A percentile compares a stretch with the other conserved stretches of the same genome.
These are phyloP conservation scores for Sutorius eximius DNA, from an alignment of 1,284 basidiomycete species.

Conservation along the genomic window DNA sequence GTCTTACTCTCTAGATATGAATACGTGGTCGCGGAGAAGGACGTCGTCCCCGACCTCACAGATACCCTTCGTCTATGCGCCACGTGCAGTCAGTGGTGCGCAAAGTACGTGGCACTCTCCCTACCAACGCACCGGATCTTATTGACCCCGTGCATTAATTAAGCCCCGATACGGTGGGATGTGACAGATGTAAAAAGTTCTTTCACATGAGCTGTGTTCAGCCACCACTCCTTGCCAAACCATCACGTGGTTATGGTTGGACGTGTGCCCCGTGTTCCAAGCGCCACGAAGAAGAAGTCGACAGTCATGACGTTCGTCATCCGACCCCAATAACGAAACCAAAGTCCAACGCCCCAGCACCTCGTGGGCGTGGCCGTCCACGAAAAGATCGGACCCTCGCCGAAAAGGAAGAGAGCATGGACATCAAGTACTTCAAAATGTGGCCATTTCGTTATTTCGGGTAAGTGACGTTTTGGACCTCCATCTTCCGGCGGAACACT, in stretches of 20 bases:
- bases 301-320: constrained; percentile 65
- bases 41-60: constrained; percentile 88
- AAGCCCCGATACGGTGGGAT: constrained; percentile 88
- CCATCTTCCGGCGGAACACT: neutral
- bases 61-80: constrained; percentile 85
- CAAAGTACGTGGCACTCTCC: constrained; percentile 57
- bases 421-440: constrained; percentile 83
- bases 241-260: constrained; percentile 97
- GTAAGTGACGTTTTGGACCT: constrained; percentile 45
- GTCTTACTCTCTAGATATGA: constrained; percentile 84
- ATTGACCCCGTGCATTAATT: constrained; percentile 31
- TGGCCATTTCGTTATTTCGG: constrained; percentile 98
- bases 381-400: constrained; percentile 66
- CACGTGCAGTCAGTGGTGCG: constrained; percentile 86
- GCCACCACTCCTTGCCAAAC: constrained; percentile 93
- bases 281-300: constrained; percentile 86
- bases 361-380: constrained; percentile 66
- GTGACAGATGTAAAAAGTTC: constrained; percentile 90
- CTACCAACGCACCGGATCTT: constrained; percentile 17
- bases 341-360: constrained; percentile 70
- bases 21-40: constrained; percentile 92
- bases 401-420: constrained; percentile 74
- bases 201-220: constrained; percentile 96
- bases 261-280: constrained; percentile 92
- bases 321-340: constrained; percentile 50